phyloP scores from a whole-genome alignment of 1,284 basidiomycete species.

The Melanopsichium pennsylvanicum region DNA sequence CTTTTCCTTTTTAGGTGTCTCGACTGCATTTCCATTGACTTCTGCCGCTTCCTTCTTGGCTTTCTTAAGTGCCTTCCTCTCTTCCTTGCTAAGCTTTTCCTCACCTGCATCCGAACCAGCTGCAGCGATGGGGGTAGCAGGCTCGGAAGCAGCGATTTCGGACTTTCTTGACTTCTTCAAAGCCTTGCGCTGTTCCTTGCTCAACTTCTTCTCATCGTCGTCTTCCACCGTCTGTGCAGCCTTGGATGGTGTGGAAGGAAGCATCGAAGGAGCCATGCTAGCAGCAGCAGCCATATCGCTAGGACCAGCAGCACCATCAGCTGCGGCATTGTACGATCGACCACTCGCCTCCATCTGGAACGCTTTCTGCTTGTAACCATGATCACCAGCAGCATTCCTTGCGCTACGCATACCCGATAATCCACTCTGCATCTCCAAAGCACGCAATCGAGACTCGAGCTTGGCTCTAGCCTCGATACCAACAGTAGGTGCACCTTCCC shows the following conservation, averaged over 20 bases:
- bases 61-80: slow-evolving; percentile 51
- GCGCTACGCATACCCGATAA: slow-evolving; percentile 47
- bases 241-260: slow-evolving; percentile 67
- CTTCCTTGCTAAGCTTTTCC: slow-evolving; percentile 53
- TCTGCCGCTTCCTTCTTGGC: slow-evolving; percentile 47
- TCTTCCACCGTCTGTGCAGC: slow-evolving; percentile 63
- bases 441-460: slow-evolving; percentile 90
- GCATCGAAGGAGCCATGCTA: slow-evolving; percentile 65
- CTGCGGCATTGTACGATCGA: slow-evolving; percentile 59
- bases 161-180: slow-evolving; percentile 50
- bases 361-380: slow-evolving; percentile 62
- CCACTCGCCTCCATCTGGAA: slow-evolving; percentile 58
- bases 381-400: slow-evolving; percentile 43
- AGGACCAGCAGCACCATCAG: slow-evolving; percentile 55
- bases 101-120: slow-evolving; percentile 71
- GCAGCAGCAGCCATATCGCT: slow-evolving; percentile 40
- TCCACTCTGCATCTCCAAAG: slow-evolving; percentile 72
- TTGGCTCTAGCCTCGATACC: slow-evolving; percentile 92
- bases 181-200: slow-evolving; percentile 56
- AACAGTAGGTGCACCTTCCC: slow-evolving; percentile 78
- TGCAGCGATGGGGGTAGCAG: slow-evolving; percentile 37
- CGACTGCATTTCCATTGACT: too few relatives aligned
- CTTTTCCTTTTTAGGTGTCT: slow-evolving; percentile 54
- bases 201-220: slow-evolving; percentile 49
- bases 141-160: slow-evolving; percentile 28